Evolutionary conservation across 441 rosid species (phyloP).

Genomic region (Iberis amara): DNA sequence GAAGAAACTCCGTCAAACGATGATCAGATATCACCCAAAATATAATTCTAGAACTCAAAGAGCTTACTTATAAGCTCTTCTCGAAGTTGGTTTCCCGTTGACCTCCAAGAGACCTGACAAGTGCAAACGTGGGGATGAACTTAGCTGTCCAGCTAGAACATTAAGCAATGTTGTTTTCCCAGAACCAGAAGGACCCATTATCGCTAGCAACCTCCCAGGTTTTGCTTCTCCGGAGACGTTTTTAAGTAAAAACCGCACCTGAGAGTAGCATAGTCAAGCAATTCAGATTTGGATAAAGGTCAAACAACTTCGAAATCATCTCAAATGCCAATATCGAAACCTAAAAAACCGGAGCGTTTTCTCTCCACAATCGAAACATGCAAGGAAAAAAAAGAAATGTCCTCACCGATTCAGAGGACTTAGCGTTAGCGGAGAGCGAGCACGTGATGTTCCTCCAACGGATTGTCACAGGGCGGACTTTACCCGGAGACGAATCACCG

Average conservation of each 20-base stretch:
- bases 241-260: conserved; percentile 76
- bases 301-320: not conserved
- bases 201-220: conserved; percentile 87
- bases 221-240: conserved; percentile 84
- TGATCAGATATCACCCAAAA: conserved; percentile 2
- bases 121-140: conserved; percentile 56
- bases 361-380: conserved; percentile 11
- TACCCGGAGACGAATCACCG: conserved; percentile 40
- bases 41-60: not conserved
- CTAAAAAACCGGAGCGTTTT: too few relatives aligned
- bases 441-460: conserved; percentile 80
- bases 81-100: conserved; percentile 65
- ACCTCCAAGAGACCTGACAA: conserved; percentile 83
- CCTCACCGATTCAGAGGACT: conserved; percentile 66
- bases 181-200: conserved; percentile 96
- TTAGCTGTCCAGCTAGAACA: conserved; percentile 76
- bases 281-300: conserved; percentile 1
- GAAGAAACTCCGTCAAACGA: conserved; percentile 24
- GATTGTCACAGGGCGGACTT: conserved; percentile 64
- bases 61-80: conserved; percentile 60
- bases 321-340: too few relatives aligned
- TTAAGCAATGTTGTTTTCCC: conserved; percentile 92
- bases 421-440: conserved; percentile 74
- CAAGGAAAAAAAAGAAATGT: not conserved
- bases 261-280: conserved; percentile 13